Evolutionary conservation across 2,329 filamentous ascomycete genomes (phyloP), one percentile per base, ranked within the genome.

Genomic region (Curvularia verruculosa): DNA sequence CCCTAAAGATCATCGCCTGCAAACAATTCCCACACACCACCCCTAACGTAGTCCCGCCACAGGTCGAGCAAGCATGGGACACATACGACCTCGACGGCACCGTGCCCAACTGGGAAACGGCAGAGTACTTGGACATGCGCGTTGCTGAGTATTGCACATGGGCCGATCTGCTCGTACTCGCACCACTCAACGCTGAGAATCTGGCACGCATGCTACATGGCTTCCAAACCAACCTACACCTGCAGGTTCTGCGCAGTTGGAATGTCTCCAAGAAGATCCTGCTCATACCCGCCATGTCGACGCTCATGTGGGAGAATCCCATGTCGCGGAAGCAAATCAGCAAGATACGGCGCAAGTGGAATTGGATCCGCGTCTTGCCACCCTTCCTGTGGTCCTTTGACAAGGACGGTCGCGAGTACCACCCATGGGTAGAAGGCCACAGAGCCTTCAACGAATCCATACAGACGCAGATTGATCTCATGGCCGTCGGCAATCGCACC

Each of bases 181-280:
- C 90, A 6, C 92, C 93, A 3, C 88, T 96, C 47, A 90, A 95
- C 74, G 91, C 92, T 7, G 90, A 95, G 71, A 89, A 88, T 53
- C 83, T 96, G 53, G 90, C 90, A 28, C 91, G 91, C 73, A 96
- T 97, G 92, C 82, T 96, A 70, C 86, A 89, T 52, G 93, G 93
- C 50, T 84, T 94, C 55, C 88, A 91, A 2, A 91, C 91, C 69
- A 96, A 88, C 28, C 82, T 96, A 52, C 82, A 96, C 7, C 82
- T 96, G 50, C 89, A 94, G 66, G 85, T 96, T 1, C 75, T 97
- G 47, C 85, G 93, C 50, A 90, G 90, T 54, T 97, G 93, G 93
- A 88, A 96, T 67, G 87, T 89, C 0, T 89, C 88, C 6, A 96
- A 96, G 78, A 90, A 89, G 66, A 89, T 96, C 28, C 79, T 96